A percentile compares a stretch with the other conserved stretches of the same genome.
Conservation (phyloP, 176 grass and related monocot species). For the Luzula sylvatica region DNA sequence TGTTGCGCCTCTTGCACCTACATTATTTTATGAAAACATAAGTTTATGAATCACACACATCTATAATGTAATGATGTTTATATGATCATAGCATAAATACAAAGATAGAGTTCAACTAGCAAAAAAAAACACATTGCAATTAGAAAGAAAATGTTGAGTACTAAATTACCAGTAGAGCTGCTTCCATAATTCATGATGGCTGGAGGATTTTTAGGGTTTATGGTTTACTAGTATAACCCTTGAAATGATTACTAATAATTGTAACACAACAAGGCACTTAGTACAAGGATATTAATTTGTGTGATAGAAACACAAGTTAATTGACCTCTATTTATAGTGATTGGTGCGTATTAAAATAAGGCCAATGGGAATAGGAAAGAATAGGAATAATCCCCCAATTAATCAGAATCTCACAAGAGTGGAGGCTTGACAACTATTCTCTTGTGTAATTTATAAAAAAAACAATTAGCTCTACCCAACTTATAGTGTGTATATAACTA, state of each 20-base stretch:
- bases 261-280: neutral
- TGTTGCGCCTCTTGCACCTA: constrained; percentile 30
- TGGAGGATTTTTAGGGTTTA: constrained; percentile 1
- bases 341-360: too few relatives aligned
- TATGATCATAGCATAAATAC: neutral
- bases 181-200: constrained; percentile 57
- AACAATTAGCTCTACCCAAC: constrained; percentile 18
- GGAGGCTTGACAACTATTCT: constrained; percentile 28
- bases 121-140: constrained; percentile 8
- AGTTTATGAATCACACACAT: neutral
- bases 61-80: neutral
- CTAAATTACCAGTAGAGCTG: constrained; percentile 60
- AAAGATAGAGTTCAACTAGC: neutral
- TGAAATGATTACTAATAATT: constrained; percentile 3
- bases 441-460: constrained; percentile 7
- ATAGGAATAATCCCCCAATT: constrained; percentile 25
- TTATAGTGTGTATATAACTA: too few relatives aligned
- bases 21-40: constrained; percentile 12
- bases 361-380: constrained; percentile 21
- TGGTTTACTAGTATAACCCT: too few relatives aligned
- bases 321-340: constrained; percentile 54
- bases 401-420: constrained; percentile 43
- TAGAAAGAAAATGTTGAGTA: constrained; percentile 10
- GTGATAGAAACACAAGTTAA: constrained; percentile 16
- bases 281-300: neutral